Base-by-base conservation (phyloP, 208 protist genomes). In the Leishmania lainsoni region DNA sequence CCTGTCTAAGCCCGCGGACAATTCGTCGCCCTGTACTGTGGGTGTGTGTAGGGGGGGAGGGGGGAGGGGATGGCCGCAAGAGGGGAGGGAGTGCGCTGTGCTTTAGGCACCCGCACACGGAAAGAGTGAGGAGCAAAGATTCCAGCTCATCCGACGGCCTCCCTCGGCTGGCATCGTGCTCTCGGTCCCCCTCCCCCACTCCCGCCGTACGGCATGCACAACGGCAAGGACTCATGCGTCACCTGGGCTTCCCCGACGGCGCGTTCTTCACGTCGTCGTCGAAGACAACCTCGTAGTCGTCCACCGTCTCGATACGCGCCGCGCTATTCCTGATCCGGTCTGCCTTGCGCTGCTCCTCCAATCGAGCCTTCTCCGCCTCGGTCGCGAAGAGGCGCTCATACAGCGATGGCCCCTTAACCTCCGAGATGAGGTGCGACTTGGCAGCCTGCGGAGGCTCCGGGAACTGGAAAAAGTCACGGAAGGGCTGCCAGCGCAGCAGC, bases 401-500 rank as follows among this genome's bases (percentile, higher is more conserved):
- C 35, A 97, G 70, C 58, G 92, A 94, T 0, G 91, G 91, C 0
- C 92, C 92, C 26, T 86, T 85, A 20, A 94, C 79, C 66, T 93
- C 88, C 10, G 80, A 86, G 32, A 95, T 90, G 54, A 95, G 88
- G 70, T 95, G 71, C 76, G 86, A 59, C 81, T 92, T 91, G 2
- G 92, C 90, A 1, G 87, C 90, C 87, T 93, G 88, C 56, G 94
- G 94, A 1, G 94, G 94, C 52, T 97, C 94, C 1, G 93, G 94
- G 83, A 97, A 96, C 2, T 78, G 63, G 76, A 97, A 96, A 76
- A 93, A 92, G 58, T 95, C 87, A 26, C 94, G 91, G 80, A 97
- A 97, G 26, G 91, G 89, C 85, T 97, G 92, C 88, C 89, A 95
- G 51, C 94, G 92, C 61, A 97, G 87, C 42, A 97, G 72, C 29